Percentiles rank a stretch among this genome's conserved stretches.
Evolutionary conservation across 176 grass and related monocot genomes (phyloP).

Genomic region (Oryza meridionalis): DNA sequence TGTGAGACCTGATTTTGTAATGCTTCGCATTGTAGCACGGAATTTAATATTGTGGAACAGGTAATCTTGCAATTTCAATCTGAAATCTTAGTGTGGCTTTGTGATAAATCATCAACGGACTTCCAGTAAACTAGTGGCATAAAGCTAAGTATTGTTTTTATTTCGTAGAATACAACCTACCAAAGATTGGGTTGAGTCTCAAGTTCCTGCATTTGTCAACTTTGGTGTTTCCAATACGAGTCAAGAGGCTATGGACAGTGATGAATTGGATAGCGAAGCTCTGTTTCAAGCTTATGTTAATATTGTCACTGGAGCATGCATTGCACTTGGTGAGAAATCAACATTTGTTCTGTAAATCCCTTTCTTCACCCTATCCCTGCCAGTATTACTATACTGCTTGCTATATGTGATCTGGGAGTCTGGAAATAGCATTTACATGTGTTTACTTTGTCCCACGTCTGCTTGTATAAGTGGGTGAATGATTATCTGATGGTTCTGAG

Average conservation of each 20-base stretch:
- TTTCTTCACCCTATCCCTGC: not conserved
- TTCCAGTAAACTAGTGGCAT: constrained; percentile 11
- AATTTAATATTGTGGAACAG: constrained; percentile 96
- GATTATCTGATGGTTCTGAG: not conserved
- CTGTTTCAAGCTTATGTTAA: constrained; percentile 95
- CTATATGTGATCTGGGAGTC: not conserved
- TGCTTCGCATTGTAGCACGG: constrained; percentile 85
- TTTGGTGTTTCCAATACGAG: constrained; percentile 60
- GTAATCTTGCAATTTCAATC: constrained; percentile 54
- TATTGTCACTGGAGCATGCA: constrained; percentile 85
- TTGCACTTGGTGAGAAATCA: constrained; percentile 77
- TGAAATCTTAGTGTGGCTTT: constrained; percentile 2
- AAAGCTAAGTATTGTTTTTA: constrained; percentile 23
- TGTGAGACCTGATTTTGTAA: constrained; percentile 96
- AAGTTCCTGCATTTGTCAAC: constrained; percentile 81
- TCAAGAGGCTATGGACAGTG: constrained; percentile 59
- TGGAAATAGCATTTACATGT: not conserved
- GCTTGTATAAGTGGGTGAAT: not conserved
- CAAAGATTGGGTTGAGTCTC: constrained; percentile 80
- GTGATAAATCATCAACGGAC: not conserved
- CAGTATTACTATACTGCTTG: constrained; percentile 13
- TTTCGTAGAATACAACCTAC: constrained; percentile 73
- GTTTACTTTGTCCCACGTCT: not conserved
- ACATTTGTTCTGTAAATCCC: constrained; percentile 21
- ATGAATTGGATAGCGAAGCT: constrained; percentile 81